Conservation (phyloP, 805 yeast genomes). For the Priceomyces castillae region DNA sequence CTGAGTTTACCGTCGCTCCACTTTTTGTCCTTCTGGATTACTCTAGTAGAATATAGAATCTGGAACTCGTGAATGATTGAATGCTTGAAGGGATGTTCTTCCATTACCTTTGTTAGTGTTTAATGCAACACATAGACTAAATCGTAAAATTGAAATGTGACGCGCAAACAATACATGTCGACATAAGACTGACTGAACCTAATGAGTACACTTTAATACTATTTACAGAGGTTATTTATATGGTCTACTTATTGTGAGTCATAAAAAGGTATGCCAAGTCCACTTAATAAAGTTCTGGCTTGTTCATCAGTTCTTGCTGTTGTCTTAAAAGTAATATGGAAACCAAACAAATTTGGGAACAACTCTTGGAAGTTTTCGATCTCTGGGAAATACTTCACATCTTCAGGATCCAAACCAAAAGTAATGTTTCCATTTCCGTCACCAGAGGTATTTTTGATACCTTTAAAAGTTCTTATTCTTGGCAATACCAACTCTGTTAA, state of each 20-base stretch:
- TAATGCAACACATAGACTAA: too few relatives aligned
- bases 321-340: conserved; percentile 82
- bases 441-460: conserved; percentile 74
- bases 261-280: conserved; percentile 75
- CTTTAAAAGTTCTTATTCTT: conserved; percentile 81
- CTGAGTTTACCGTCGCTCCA: conserved; percentile 53
- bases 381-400: conserved; percentile 86
- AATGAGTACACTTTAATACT: background rate
- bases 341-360: conserved; percentile 84
- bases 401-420: conserved; percentile 77
- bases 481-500: conserved; percentile 92
- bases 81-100: conserved; percentile 16
- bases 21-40: conserved; percentile 44
- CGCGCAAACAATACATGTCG: too few relatives aligned
- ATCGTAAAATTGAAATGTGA: too few relatives aligned
- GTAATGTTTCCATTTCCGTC: conserved; percentile 83
- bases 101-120: background rate
- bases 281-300: conserved; percentile 81
- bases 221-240: conserved; percentile 6
- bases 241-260: conserved; percentile 11
- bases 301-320: conserved; percentile 86
- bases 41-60: conserved; percentile 46
- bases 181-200: too few relatives aligned
- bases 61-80: conserved; percentile 47
- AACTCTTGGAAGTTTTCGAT: conserved; percentile 85